phyloP scores from a whole-genome alignment of 2,329 filamentous ascomycete species.

The Calonectria crousiana region DNA sequence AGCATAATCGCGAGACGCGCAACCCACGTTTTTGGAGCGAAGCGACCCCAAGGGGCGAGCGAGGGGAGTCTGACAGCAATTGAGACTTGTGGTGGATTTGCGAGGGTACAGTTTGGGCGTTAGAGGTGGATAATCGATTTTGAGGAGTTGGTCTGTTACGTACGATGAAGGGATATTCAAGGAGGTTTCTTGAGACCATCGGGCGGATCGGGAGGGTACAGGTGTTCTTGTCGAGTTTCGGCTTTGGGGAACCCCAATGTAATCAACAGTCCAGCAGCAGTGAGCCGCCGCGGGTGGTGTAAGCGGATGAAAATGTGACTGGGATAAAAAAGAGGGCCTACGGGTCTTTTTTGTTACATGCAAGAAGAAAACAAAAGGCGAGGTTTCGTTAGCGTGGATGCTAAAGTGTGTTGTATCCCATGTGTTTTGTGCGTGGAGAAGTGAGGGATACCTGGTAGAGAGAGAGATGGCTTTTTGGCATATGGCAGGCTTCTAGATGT shows the following conservation, averaged over 20 bases:
- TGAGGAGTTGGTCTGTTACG: conserved; percentile 24
- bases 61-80: neutral
- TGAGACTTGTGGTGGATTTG: conserved; percentile 1
- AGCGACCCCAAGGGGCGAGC: neutral
- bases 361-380: neutral
- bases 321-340: neutral
- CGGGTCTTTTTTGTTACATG: neutral
- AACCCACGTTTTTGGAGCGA: conserved; percentile 23
- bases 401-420: neutral
- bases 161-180: conserved; percentile 17
- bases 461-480: neutral
- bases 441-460: neutral
- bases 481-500: neutral
- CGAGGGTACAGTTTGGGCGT: conserved; percentile 36
- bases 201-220: conserved; percentile 16
- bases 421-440: neutral
- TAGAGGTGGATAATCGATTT: conserved; percentile 39
- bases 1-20: conserved; percentile 24
- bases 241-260: conserved; percentile 16
- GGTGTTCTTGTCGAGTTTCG: conserved; percentile 25
- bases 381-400: neutral
- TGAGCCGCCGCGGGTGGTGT: neutral
- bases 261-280: conserved; percentile 21
- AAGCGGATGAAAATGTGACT: conserved; percentile 18
- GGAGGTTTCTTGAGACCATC: conserved; percentile 17